Evolutionary conservation across 2,329 filamentous ascomycete species (phyloP), one percentile per base, ranked within the genome.

Genomic region (Neopestalotiopsis clavispora): DNA sequence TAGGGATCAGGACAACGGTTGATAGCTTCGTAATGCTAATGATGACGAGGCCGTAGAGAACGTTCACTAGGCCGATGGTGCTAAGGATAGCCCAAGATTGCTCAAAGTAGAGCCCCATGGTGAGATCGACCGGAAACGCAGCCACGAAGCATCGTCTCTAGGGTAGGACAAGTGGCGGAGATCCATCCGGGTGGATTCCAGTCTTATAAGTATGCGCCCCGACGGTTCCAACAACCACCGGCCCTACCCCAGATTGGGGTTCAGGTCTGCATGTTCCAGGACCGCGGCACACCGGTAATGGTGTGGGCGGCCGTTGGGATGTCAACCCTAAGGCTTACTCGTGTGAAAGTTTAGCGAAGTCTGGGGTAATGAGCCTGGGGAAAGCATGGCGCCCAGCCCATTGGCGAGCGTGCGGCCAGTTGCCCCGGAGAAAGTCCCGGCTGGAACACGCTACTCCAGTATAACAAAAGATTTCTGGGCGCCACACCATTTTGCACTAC

Each of bases 11-110:
- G 1, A 79, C 74, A 28, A 83, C 77, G 3, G 77, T 78, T 0
- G 80, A 80, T 42, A 81, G 76, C n/a, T 74, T 75, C 4, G 80
- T 82, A 67, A 84, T 83, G 9, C 79, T 81, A 56, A 78, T 72
- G 14, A 84, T 76, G 67, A 82, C 73, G 23, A 79, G 68, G 1
- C 81, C 79, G 58, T 83, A 79, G 32, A 84, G 70, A 28, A 81
- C 74, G 68, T 81, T 82, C 28, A 77, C 74, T 14, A 82, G 71
- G 45, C 83, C 81, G 69, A 84, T 79, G 57, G 80, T 81, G 73
- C 81, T 84, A 67, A 85, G 78, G 30, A 84, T 82, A 23, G 81
- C 78, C 82, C 82, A 84, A 74, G 80, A 80, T 68, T 80, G 74
- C 74, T 84, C 82, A 69, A 80, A 84, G 67, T 83, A 83, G 4